Evolutionary conservation across 2,329 filamentous ascomycete species (phyloP).

Genomic region (Cladophialophora carrionii): DNA sequence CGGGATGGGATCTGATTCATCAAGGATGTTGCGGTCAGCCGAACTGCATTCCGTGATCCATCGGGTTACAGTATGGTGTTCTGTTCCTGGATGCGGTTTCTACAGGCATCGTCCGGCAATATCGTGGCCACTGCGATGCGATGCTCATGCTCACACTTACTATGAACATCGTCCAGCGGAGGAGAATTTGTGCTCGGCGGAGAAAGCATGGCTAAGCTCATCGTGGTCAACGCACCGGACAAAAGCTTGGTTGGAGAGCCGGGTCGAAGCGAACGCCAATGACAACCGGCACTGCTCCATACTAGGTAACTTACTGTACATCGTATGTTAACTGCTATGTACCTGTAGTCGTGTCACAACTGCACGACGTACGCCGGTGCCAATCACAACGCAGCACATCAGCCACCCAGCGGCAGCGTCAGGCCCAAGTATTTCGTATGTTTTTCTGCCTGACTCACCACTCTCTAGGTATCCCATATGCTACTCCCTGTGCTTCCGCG

Average conservation of each 20-base stretch:
- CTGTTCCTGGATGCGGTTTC: neutral
- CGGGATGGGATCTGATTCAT: slow-evolving; percentile 1
- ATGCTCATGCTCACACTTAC: neutral
- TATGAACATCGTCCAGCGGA: neutral
- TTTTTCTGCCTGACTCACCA: slow-evolving; percentile 1
- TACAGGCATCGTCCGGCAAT: neutral
- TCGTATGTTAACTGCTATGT: too few species aligned
- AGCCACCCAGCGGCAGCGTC: neutral
- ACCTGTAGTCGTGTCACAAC: too few species aligned
- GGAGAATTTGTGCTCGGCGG: neutral
- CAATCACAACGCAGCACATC: neutral
- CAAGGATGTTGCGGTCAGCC: neutral
- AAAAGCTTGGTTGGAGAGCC: neutral
- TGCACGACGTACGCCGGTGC: neutral
- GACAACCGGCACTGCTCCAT: too few species aligned
- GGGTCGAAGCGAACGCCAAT: neutral
- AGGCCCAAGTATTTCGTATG: slow-evolving; percentile 1
- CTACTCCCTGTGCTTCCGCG: neutral
- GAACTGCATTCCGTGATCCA: neutral
- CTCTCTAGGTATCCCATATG: neutral
- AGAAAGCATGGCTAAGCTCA: neutral
- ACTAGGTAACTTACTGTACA: too few species aligned
- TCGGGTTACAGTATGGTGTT: neutral
- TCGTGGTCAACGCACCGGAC: neutral
- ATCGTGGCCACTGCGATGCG: neutral